Evolutionary conservation across 805 yeast species (phyloP).

Genomic region (Suhomyces pyralidae): DNA sequence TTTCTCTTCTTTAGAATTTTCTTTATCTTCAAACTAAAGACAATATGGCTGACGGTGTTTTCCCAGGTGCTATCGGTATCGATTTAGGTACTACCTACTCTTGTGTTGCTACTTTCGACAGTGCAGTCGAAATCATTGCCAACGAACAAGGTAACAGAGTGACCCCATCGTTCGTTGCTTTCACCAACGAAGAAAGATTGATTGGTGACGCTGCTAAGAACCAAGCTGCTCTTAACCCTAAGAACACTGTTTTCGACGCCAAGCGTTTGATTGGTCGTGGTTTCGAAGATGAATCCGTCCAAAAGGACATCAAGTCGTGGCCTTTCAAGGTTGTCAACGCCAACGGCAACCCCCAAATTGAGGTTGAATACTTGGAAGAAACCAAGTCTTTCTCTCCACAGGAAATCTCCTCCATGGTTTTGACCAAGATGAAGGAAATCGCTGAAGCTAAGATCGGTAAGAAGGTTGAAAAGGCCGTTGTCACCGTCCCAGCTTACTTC

Average conservation of each 20-base stretch:
- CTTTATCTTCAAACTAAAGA: slow-evolving; percentile 9
- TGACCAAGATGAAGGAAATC: slow-evolving; percentile 56
- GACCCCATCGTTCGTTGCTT: slow-evolving; percentile 50
- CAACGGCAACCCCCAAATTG: slow-evolving; percentile 46
- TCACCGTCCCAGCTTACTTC: slow-evolving; percentile 50
- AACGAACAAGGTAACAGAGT: slow-evolving; percentile 53
- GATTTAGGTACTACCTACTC: slow-evolving; percentile 53
- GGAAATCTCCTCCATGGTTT: slow-evolving; percentile 49
- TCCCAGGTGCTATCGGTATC: slow-evolving; percentile 79
- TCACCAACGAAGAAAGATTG: slow-evolving; percentile 48
- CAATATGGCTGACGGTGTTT: slow-evolving; percentile 95
- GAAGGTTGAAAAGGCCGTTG: slow-evolving; percentile 56
- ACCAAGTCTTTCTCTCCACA: slow-evolving; percentile 47
- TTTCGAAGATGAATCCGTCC: slow-evolving; percentile 57
- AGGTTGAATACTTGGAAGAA: slow-evolving; percentile 48
- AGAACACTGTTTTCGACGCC: slow-evolving; percentile 49
- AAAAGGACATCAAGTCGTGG: slow-evolving; percentile 51
- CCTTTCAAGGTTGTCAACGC: slow-evolving; percentile 46
- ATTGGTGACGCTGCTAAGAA: slow-evolving; percentile 52
- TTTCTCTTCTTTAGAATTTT: slow-evolving; percentile 5
- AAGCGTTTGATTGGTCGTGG: slow-evolving; percentile 60
- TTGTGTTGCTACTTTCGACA: slow-evolving; percentile 50
- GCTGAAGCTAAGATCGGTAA: slow-evolving; percentile 89
- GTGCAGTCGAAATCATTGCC: slow-evolving; percentile 50
- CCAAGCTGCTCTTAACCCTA: slow-evolving; percentile 51